A percentile compares a stretch with the other conserved stretches of the same genome.
phyloP scores from a whole-genome alignment of 2,329 filamentous ascomycete genomes.

The Beauveria asiatica region DNA sequence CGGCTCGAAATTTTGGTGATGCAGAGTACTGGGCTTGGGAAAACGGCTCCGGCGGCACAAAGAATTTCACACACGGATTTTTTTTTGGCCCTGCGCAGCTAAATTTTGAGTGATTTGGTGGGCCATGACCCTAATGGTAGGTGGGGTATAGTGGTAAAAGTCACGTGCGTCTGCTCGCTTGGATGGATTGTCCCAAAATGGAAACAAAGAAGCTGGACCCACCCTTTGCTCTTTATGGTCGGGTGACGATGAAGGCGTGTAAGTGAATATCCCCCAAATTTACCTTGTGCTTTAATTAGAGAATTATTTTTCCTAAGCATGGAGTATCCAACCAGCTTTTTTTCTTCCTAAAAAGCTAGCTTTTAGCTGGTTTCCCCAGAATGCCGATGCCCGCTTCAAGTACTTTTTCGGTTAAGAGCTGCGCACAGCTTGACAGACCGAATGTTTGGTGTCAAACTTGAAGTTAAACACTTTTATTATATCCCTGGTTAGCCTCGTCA shows the following conservation, averaged over 20 bases:
- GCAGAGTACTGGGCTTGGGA: constrained; percentile 21
- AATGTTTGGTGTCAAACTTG: too few species aligned
- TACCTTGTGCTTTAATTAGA: too few species aligned
- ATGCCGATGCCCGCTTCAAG: too few species aligned
- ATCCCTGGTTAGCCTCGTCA: too few species aligned
- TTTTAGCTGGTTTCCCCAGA: too few species aligned
- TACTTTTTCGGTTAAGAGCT: too few species aligned
- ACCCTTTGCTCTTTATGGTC: neutral
- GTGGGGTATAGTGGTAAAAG: constrained; percentile 11
- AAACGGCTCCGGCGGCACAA: constrained; percentile 19
- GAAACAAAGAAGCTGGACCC: neutral
- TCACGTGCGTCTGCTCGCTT: neutral
- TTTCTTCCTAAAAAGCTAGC: too few species aligned
- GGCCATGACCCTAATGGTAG: constrained; percentile 32
- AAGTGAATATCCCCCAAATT: neutral
- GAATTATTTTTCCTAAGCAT: too few species aligned
- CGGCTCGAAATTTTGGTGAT: constrained; percentile 31
- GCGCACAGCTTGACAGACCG: too few species aligned
- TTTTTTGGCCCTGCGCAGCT: constrained; percentile 6
- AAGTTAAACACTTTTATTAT: too few species aligned
- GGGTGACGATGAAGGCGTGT: neutral
- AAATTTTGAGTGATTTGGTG: constrained; percentile 24
- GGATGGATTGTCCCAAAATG: neutral
- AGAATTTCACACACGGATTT: constrained; percentile 22
- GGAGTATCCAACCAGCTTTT: too few species aligned